These are phyloP conservation scores for Coemansia sp. DNA, from an alignment of 192 early-diverging fungal genomes.

Conservation along the genomic window DNA sequence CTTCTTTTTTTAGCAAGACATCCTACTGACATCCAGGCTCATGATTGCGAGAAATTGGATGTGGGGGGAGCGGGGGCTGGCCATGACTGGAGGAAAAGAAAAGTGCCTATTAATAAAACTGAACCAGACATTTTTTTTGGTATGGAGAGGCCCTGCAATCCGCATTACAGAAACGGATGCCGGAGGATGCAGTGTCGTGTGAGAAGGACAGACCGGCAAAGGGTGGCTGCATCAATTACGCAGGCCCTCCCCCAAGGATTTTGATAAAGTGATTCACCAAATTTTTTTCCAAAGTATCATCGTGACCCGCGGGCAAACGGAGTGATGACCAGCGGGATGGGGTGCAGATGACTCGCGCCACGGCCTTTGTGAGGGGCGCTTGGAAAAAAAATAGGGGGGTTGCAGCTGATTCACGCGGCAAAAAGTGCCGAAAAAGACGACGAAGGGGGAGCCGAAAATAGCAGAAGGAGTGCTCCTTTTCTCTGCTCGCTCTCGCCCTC, in stretches of 20 bases:
- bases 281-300: not conserved
- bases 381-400: not conserved
- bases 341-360: slow-evolving; percentile 3
- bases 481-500: not conserved
- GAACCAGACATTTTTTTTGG: too few species aligned
- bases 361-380: not conserved
- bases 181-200: not conserved
- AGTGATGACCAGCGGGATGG: slow-evolving; percentile 7
- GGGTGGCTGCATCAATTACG: not conserved
- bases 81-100: not conserved
- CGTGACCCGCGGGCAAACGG: not conserved
- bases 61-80: not conserved
- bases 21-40: not conserved
- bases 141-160: not conserved
- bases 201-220: not conserved
- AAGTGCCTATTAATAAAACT: not conserved
- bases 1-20: not conserved
- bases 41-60: not conserved
- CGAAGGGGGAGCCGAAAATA: not conserved
- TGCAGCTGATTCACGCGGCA: not conserved
- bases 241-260: not conserved
- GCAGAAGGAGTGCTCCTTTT: not conserved
- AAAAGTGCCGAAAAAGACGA: slow-evolving; percentile 5
- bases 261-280: not conserved
- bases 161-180: not conserved